Evolutionary conservation across 116 monocot genomes (phyloP).

Genomic region (Dioscorea cayenensis): DNA sequence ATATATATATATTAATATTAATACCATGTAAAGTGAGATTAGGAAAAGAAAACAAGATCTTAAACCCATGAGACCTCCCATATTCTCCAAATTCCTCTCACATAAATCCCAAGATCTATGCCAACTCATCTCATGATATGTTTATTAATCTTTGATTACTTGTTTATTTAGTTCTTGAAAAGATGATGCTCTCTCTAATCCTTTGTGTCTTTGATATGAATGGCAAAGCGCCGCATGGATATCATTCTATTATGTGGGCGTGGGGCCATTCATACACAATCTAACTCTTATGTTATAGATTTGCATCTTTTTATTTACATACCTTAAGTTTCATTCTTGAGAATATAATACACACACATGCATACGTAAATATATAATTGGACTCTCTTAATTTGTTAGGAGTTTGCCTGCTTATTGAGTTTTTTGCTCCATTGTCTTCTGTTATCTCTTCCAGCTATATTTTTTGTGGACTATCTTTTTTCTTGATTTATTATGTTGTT

Average conservation of each 20-base stretch:
- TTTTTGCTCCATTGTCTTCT: too few relatives aligned
- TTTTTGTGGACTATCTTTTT: too few relatives aligned
- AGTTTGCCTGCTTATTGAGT: too few relatives aligned
- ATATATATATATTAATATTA: too few relatives aligned
- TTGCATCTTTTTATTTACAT: too few relatives aligned
- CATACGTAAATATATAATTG: too few relatives aligned
- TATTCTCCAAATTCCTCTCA: background rate
- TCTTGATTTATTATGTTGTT: too few relatives aligned
- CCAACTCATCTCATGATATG: background rate
- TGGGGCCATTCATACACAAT: background rate
- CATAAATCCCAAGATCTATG: background rate
- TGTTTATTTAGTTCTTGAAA: background rate
- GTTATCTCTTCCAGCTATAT: too few relatives aligned
- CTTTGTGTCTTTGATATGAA: background rate
- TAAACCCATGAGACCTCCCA: background rate
- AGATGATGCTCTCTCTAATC: slow-evolving; percentile 2
- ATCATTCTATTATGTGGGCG: background rate
- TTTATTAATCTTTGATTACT: background rate
- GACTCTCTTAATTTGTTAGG: too few relatives aligned
- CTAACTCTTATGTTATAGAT: background rate
- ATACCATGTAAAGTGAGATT: background rate
- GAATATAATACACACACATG: too few relatives aligned
- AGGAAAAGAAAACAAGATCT: background rate
- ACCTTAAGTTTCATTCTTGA: too few relatives aligned
- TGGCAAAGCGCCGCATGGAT: background rate